Evolutionary conservation across 1,139 yeast genomes (phyloP).

Genomic region (Pichia sp.): DNA sequence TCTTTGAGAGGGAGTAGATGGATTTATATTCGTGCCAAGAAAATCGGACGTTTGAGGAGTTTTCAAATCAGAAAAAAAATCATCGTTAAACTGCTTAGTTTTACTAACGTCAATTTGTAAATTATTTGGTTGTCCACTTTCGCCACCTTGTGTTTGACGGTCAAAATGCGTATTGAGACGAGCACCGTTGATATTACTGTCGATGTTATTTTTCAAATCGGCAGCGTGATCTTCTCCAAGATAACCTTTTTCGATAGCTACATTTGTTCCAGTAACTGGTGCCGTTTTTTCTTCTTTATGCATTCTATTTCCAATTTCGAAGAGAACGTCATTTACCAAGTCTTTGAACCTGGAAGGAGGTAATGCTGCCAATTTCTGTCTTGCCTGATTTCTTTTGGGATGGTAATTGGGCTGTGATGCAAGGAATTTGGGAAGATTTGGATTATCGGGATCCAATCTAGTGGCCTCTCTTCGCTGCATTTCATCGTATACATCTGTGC

Average conservation of each 20-base stretch:
- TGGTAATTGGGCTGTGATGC: constrained; percentile 75
- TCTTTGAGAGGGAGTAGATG: constrained; percentile 32
- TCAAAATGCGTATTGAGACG: neutral
- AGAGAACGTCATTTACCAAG: constrained; percentile 82
- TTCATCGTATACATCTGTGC: constrained; percentile 93
- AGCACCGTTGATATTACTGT: neutral
- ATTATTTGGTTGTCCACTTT: neutral
- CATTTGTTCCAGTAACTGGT: neutral
- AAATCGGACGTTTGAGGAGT: constrained; percentile 12
- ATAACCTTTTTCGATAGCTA: neutral
- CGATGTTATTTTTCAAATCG: neutral
- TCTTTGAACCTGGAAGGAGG: constrained; percentile 84
- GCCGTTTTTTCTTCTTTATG: neutral
- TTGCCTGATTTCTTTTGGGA: constrained; percentile 91
- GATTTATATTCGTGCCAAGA: neutral
- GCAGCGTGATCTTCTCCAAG: neutral
- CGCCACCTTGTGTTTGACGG: neutral
- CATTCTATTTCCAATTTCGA: constrained; percentile 74
- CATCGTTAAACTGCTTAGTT: constrained; percentile 10
- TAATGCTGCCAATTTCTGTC: constrained; percentile 83
- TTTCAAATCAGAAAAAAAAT: constrained; percentile 6
- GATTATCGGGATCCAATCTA: constrained; percentile 39
- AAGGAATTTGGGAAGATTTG: constrained; percentile 48
- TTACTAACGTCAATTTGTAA: constrained; percentile 12
- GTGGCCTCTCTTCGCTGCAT: constrained; percentile 62